These are phyloP conservation scores for Suillus subaureus DNA, from an alignment of 768 basidiomycete genomes.

Conservation along the genomic window DNA sequence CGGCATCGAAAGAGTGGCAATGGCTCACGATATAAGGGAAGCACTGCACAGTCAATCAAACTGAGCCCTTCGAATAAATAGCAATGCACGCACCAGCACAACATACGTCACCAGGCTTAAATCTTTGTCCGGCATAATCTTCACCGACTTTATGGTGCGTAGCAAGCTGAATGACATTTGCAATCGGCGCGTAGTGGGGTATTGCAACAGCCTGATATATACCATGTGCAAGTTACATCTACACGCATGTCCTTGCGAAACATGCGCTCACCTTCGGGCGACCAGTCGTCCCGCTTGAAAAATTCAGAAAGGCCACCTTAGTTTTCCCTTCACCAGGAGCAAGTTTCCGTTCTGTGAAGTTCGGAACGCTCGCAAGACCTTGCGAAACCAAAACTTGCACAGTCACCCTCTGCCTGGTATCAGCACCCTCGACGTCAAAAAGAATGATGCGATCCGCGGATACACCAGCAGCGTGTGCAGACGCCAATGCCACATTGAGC, in stretches of 20 bases:
- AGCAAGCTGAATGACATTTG: constrained; percentile 64
- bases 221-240: background rate
- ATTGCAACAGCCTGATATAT: constrained; percentile 56
- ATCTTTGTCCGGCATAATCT: constrained; percentile 50
- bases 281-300: constrained; percentile 79
- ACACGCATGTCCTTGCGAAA: background rate
- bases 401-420: constrained; percentile 28
- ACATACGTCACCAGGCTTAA: constrained; percentile 61
- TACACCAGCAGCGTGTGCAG: constrained; percentile 43
- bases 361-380: constrained; percentile 42
- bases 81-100: constrained; percentile 49
- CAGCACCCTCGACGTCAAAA: constrained; percentile 32
- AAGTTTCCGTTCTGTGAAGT: constrained; percentile 54
- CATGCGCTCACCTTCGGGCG: constrained; percentile 58
- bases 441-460: constrained; percentile 47
- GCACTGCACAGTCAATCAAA: constrained; percentile 37
- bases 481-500: constrained; percentile 45
- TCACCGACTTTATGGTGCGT: constrained; percentile 53
- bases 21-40: constrained; percentile 62
- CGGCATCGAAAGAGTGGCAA: background rate
- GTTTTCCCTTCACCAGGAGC: constrained; percentile 62
- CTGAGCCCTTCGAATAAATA: background rate
- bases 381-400: constrained; percentile 50
- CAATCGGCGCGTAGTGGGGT: constrained; percentile 58
- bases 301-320: constrained; percentile 70